phyloP scores from a whole-genome alignment of 805 yeast genomes.

The Ogataea saltuana region DNA sequence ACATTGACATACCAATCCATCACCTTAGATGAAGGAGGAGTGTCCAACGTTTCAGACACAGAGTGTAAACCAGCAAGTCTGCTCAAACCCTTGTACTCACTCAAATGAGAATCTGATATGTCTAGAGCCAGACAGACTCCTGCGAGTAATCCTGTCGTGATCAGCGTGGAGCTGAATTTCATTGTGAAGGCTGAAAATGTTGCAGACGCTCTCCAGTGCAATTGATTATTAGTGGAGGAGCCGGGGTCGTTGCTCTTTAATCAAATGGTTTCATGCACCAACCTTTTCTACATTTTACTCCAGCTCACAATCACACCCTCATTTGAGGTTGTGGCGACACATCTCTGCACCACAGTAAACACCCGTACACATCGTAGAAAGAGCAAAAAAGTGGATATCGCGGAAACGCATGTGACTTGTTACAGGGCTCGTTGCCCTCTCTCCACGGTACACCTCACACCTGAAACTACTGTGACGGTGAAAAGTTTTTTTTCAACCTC shows the following conservation, averaged over 20 bases:
- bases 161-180: background rate
- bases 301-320: no score
- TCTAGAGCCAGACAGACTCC: conserved; percentile 25
- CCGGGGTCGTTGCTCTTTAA: no score
- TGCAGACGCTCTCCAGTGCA: no score
- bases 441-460: conserved; percentile 6
- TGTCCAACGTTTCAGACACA: conserved; percentile 43
- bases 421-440: no score
- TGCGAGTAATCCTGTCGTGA: background rate
- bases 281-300: no score
- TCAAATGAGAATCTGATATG: conserved; percentile 35
- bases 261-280: no score
- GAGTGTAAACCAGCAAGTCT: conserved; percentile 51
- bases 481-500: conserved; percentile 5
- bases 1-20: conserved; percentile 71
- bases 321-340: no score
- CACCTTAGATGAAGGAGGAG: conserved; percentile 78
- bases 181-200: background rate
- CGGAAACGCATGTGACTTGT: no score
- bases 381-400: no score
- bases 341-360: no score
- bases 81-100: conserved; percentile 42
- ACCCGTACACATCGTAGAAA: no score
- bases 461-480: conserved; percentile 10
- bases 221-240: no score